Base-by-base conservation (phyloP, 2,329 filamentous ascomycete species). In the Aureobasidium sp. region DNA sequence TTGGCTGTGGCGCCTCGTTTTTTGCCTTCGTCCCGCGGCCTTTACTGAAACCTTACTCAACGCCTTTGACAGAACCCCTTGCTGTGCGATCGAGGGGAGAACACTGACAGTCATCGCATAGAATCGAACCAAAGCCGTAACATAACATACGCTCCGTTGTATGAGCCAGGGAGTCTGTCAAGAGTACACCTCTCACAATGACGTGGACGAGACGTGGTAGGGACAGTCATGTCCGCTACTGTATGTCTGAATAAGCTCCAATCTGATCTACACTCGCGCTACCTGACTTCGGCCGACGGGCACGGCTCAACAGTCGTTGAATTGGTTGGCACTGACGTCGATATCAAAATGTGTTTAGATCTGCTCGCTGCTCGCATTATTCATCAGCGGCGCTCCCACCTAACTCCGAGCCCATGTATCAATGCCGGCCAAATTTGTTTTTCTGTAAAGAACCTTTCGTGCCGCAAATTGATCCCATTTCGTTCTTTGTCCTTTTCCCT, bases 261-360 rank as follows among this genome's bases (percentile, higher is more conserved):
- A 45, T 53, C 27, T 30, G 51, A 53, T 53, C 51, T 30, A 32
- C 39, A 37, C 12, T 14, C 19, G 8, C 40, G 30, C 40, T 39
- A 30, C 41, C 25, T 10, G 24, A 53, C 12, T 45, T 22, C 40
- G 41, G 51, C 49, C 37, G 39, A 34, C 29, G 49, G 25, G 22
- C 49, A 44, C 16, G 49, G 49, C 38, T 44, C 38, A 44, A 42
- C 30, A 4, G 29, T 37, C 40, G 39, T 53, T 53, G 49, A 53
- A 53, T 53, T 48, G 48, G 25, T 37, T 44, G 29, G 39, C 40
- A 14, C 24, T 53, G 49, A 53, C 49, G 49, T 53, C 38, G 40
- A 53, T 53, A 42, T 44, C 49, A 53, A 53, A 53, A 51, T 51
- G 48, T 45, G 41, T 29, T 25, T 16, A 51, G 27, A 41, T 41